These are phyloP conservation scores for Ganoderma multipileum DNA, from an alignment of 1,284 basidiomycete species.

Conservation along the genomic window DNA sequence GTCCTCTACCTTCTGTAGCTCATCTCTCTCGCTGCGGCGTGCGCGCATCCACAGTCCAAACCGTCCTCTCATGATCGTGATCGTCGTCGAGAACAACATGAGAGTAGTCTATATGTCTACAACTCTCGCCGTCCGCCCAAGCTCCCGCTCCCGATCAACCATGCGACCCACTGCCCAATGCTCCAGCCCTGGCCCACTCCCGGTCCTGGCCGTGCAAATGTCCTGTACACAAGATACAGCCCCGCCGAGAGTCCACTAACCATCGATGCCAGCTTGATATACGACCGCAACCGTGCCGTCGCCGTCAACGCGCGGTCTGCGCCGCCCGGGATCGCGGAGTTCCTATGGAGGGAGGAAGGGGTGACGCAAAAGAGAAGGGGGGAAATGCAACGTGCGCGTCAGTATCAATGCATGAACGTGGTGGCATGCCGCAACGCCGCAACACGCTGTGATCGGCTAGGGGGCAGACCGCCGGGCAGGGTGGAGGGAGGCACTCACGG, in stretches of 20 bases:
- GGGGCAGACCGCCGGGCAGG: constrained; percentile 2
- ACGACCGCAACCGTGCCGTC: constrained; percentile 69
- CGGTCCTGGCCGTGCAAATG: constrained; percentile 67
- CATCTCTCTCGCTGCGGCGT: neutral
- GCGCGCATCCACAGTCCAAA: neutral
- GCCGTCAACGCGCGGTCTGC: constrained; percentile 76
- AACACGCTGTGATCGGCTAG: constrained; percentile 26
- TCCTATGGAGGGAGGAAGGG: constrained; percentile 42
- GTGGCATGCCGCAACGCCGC: constrained; percentile 9
- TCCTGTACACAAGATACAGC: constrained; percentile 71
- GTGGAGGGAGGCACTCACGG: constrained; percentile 57
- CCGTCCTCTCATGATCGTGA: neutral
- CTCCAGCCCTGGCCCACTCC: constrained; percentile 63
- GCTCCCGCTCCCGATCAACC: constrained; percentile 56
- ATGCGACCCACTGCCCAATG: constrained; percentile 59
- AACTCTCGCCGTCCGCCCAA: constrained; percentile 40
- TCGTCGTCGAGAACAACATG: constrained; percentile 19
- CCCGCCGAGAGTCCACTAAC: constrained; percentile 76
- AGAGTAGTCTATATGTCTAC: constrained; percentile 24
- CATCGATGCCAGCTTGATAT: constrained; percentile 71
- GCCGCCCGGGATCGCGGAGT: constrained; percentile 79
- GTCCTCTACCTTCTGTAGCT: neutral
- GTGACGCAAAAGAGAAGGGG: neutral
- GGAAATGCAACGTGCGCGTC: constrained; percentile 2
- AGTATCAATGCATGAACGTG: constrained; percentile 14